These are phyloP conservation scores for Pseudogymnoascus sp. DNA, from an alignment of 2,329 filamentous ascomycete genomes.

Conservation along the genomic window DNA sequence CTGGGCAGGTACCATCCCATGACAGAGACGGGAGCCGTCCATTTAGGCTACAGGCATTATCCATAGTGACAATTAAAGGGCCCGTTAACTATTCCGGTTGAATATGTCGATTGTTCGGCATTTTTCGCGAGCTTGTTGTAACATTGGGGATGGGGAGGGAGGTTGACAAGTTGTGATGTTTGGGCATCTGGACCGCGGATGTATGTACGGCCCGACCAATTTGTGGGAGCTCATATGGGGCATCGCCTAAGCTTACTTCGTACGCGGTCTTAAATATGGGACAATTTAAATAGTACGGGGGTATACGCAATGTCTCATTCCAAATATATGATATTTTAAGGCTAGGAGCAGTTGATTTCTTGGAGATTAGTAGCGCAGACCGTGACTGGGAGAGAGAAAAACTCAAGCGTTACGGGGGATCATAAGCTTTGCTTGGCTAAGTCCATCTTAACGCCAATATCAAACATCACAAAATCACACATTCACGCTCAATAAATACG, in stretches of 20 bases:
- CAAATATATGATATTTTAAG: background rate
- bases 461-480: background rate
- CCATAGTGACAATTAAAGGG: background rate
- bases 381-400: background rate
- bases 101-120: background rate
- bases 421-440: background rate
- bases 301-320: background rate
- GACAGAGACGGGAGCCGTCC: background rate
- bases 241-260: background rate
- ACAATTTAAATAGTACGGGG: background rate
- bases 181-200: background rate
- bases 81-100: background rate
- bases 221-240: background rate
- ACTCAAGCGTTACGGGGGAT: background rate
- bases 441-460: background rate
- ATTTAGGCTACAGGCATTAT: background rate
- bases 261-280: background rate
- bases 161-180: background rate
- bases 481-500: conserved; percentile 4
- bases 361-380: background rate
- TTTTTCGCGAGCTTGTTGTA: background rate
- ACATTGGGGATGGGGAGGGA: background rate
- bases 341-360: background rate
- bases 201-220: background rate
- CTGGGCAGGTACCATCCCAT: background rate